Conservation (phyloP, 2,329 filamentous ascomycete genomes). For the Penicillium glabrum region DNA sequence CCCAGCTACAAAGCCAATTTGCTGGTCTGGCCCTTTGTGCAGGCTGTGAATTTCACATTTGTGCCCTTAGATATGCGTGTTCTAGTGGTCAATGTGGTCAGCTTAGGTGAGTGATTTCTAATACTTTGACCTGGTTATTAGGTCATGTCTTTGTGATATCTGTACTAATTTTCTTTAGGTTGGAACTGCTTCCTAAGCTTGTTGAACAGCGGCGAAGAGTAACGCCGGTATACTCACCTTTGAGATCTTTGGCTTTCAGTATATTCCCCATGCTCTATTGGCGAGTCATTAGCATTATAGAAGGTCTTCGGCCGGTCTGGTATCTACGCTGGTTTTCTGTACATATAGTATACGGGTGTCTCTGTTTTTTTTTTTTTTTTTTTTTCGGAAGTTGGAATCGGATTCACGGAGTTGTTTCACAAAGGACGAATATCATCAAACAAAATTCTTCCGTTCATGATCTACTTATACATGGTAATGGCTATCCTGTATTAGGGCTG, state of each 20-base stretch:
- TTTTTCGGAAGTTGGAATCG: neutral
- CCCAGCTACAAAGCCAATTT: conserved; percentile 78
- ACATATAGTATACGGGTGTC: neutral
- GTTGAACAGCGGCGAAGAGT: conserved; percentile 51
- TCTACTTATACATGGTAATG: neutral
- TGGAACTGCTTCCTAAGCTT: conserved; percentile 62
- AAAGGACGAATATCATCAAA: neutral
- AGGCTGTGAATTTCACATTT: conserved; percentile 83
- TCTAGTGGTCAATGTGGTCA: conserved; percentile 81
- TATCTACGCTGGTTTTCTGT: neutral
- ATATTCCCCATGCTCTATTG: conserved; percentile 32
- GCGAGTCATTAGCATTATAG: conserved; percentile 12
- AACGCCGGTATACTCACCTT: conserved; percentile 1
- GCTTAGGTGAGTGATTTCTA: conserved; percentile 54
- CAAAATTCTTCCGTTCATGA: neutral
- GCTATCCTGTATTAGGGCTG: conserved; percentile 14
- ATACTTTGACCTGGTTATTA: neutral
- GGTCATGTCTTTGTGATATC: neutral
- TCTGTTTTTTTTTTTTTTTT: neutral
- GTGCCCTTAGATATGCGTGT: conserved; percentile 81
- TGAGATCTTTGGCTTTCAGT: neutral
- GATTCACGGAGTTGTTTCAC: neutral
- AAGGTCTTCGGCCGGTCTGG: neutral
- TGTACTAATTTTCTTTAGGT: conserved; percentile 34
- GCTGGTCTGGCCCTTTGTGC: conserved; percentile 83